Conservation (phyloP, 1,284 basidiomycete species). For the Coriolopsis trogii region DNA sequence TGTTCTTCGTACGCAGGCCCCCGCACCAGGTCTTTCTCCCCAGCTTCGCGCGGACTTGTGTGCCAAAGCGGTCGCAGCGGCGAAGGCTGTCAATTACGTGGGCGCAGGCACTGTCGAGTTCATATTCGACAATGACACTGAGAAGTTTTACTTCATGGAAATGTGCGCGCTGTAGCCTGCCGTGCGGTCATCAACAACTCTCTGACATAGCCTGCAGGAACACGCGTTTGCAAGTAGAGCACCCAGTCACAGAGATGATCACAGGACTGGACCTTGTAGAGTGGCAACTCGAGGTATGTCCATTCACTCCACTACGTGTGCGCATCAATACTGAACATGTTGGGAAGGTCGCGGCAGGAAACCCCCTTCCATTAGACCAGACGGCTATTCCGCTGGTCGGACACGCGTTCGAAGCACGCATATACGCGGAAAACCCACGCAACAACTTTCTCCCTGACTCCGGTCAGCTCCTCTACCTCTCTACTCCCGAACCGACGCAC, state of each 20-base stretch:
- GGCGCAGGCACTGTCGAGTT: constrained; percentile 95
- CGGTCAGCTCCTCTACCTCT: constrained; percentile 80
- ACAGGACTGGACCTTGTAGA: constrained; percentile 91
- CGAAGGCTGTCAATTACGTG: constrained; percentile 87
- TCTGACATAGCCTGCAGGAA: constrained; percentile 63
- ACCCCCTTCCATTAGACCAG: constrained; percentile 80
- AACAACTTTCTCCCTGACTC: constrained; percentile 94
- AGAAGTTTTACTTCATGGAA: constrained; percentile 92
- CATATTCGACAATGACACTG: constrained; percentile 88
- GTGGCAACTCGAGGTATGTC: constrained; percentile 84
- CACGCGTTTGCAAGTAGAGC: constrained; percentile 91
- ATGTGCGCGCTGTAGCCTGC: constrained; percentile 51
- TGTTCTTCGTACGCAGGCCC: too few relatives aligned
- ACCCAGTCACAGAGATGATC: constrained; percentile 96
- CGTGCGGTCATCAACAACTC: background rate
- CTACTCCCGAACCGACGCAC: constrained; percentile 71
- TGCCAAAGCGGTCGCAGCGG: constrained; percentile 88
- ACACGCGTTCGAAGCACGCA: constrained; percentile 95
- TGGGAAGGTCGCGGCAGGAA: constrained; percentile 81
- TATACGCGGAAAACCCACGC: constrained; percentile 95
- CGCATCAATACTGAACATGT: background rate
- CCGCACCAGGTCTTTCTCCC: constrained; percentile 83
- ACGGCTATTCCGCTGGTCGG: constrained; percentile 82
- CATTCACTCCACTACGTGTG: background rate
- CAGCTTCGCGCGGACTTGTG: constrained; percentile 82